Evolutionary conservation across 1,139 yeast species (phyloP).

Genomic region (Candida anutae): DNA sequence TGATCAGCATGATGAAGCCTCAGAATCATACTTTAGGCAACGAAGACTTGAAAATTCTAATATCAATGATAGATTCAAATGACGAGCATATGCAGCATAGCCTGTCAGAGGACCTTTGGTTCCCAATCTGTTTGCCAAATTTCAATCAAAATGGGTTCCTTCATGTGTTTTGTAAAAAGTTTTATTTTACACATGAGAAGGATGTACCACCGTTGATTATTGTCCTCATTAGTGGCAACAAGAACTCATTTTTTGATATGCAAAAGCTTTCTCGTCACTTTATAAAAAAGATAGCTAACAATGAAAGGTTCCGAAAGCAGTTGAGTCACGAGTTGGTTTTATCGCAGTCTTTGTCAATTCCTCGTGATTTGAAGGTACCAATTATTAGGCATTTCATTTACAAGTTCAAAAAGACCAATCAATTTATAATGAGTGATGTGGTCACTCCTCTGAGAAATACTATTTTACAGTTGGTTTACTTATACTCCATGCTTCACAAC

Average conservation of each 20-base stretch:
- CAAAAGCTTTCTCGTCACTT: constrained; percentile 52
- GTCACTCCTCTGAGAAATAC: constrained; percentile 9
- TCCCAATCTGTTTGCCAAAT: constrained; percentile 86
- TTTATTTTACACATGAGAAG: constrained; percentile 25
- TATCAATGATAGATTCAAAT: constrained; percentile 21
- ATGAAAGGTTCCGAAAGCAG: constrained; percentile 29
- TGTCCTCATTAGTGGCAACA: constrained; percentile 73
- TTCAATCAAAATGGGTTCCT: constrained; percentile 85
- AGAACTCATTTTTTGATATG: constrained; percentile 73
- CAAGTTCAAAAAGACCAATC: constrained; percentile 48
- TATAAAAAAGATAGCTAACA: constrained; percentile 30
- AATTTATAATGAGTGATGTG: constrained; percentile 25
- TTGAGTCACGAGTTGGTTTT: constrained; percentile 24
- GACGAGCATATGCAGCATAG: constrained; percentile 8
- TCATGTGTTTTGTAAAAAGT: constrained; percentile 66
- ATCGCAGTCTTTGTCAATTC: constrained; percentile 14
- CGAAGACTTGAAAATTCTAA: constrained; percentile 24
- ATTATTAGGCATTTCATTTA: constrained; percentile 72
- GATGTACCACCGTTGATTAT: constrained; percentile 28
- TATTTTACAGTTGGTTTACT: constrained; percentile 21
- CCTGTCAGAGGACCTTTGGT: constrained; percentile 70
- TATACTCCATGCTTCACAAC: constrained; percentile 23
- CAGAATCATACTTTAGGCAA: constrained; percentile 24
- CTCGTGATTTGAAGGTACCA: constrained; percentile 50
- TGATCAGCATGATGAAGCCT: constrained; percentile 28